Evolutionary conservation across 2,329 filamentous ascomycete genomes (phyloP).

Genomic region (Aquanectria penicillioides): DNA sequence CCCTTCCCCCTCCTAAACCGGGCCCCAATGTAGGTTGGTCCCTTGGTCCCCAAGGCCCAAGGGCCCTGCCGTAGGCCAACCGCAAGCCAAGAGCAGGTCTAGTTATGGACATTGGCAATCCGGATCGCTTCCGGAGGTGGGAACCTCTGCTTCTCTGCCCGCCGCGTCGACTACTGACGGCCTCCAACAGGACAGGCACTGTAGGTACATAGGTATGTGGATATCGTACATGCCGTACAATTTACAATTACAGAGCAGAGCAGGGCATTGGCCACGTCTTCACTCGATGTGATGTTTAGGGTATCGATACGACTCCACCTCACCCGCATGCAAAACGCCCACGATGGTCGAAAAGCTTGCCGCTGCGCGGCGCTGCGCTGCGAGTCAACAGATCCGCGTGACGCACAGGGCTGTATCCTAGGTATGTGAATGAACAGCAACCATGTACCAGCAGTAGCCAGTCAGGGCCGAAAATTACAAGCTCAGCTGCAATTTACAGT

Average conservation of each 20-base stretch:
- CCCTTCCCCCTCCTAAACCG: neutral
- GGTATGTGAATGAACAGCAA: too few species aligned
- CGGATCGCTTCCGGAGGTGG: neutral
- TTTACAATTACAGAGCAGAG: neutral
- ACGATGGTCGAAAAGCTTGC: too few species aligned
- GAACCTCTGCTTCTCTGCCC: neutral
- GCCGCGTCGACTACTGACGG: too few species aligned
- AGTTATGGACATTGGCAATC: neutral
- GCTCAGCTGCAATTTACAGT: too few species aligned
- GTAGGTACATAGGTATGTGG: too few species aligned
- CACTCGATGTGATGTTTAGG: too few species aligned
- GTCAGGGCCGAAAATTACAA: too few species aligned
- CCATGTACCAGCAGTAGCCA: too few species aligned
- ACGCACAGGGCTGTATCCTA: conserved; percentile 25
- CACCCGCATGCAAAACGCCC: neutral
- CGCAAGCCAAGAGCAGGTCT: neutral
- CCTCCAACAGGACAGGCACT: too few species aligned
- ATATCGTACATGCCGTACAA: too few species aligned
- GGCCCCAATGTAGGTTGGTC: too few species aligned
- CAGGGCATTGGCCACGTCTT: neutral
- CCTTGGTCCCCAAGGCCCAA: neutral
- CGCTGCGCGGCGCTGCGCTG: conserved; percentile 17
- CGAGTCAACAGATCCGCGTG: conserved; percentile 32
- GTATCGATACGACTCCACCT: neutral
- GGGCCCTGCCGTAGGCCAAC: neutral